These are phyloP conservation scores for Amanita rubescens DNA, from an alignment of 768 basidiomycete genomes.

Conservation along the genomic window DNA sequence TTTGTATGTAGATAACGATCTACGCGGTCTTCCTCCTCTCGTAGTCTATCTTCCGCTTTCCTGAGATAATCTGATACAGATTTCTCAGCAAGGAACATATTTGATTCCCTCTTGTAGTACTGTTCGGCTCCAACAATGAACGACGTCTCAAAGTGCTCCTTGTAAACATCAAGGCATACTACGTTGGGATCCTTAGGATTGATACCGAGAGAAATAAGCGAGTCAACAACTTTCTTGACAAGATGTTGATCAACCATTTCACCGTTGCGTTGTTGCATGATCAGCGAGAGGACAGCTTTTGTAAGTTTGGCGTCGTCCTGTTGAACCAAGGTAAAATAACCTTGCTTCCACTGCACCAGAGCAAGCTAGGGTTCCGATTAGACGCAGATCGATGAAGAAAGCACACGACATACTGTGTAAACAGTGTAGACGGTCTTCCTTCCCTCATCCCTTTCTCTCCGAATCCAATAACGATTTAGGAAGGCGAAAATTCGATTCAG, in stretches of 20 bases:
- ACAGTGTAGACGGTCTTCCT: constrained; percentile 92
- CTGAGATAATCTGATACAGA: constrained; percentile 94
- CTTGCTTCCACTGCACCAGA: constrained; percentile 90
- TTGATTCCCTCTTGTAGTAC: constrained; percentile 92
- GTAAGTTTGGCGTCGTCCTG: constrained; percentile 75
- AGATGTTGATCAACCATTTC: constrained; percentile 92
- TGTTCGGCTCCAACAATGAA: constrained; percentile 86
- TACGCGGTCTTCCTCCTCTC: constrained; percentile 94
- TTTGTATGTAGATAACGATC: constrained; percentile 90
- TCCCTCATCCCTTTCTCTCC: constrained; percentile 95
- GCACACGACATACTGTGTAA: constrained; percentile 62
- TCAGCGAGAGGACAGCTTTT: constrained; percentile 77
- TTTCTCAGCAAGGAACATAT: constrained; percentile 86
- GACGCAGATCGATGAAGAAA: background rate
- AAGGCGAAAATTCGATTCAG: constrained; percentile 96
- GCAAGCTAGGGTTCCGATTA: constrained; percentile 53
- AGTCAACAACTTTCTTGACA: constrained; percentile 96
- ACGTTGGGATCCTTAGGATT: constrained; percentile 90
- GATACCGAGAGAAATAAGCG: constrained; percentile 90
- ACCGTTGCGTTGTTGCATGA: constrained; percentile 91
- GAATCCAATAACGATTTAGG: constrained; percentile 98
- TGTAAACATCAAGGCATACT: constrained; percentile 92
- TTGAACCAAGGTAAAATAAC: constrained; percentile 85
- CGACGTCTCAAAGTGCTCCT: constrained; percentile 82
- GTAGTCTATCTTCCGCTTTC: constrained; percentile 89